Base-by-base conservation (phyloP, 768 basidiomycete genomes). In the Hericium rajendrae region DNA sequence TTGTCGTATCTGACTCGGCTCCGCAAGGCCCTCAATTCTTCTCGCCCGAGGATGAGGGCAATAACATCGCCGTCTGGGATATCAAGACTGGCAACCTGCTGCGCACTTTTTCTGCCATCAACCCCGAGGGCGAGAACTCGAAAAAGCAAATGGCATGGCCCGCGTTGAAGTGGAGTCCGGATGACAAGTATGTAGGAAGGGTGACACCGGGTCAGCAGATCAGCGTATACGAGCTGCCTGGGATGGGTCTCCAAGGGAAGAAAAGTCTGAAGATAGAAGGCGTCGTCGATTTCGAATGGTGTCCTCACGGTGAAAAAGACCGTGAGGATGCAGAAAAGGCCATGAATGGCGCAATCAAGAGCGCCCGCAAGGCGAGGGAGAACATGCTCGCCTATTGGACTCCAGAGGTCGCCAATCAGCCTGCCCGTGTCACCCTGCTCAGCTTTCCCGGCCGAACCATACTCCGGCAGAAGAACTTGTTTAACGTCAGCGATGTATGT, bases 361-460 rank as follows among this genome's bases (percentile, higher is more conserved):
- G 73, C 3, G 64, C 68, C 38, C 89, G 85, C 70, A 91, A 88
- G 69, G 70, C 71, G 16, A 78, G 82, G 66, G 94, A 97, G 73
- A 97, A 94, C 70, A 90, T 94, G 85, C 74, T 99, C 48, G 94
- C 84, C 9, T 98, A 93, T 71, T 99, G 97, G 97, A 94, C 90
- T 0, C 97, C 97, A 16, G 97, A 99, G 74, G 90, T 94, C 11
- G 80, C 77, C 49, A 98, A 98, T 72, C 93, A 97, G 71, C 97
- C 97, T 55, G 97, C 97, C 12, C 85, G 94, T 61, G 97, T 98
- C 57, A 90, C 93, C n/a, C 75, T 99, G 55, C 78, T 97, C 69
- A 81, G 79, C 64, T 89, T 98, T 73, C 97, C 97, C 1, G 84
- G 82, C 66, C 84, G 95, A 52, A 76, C 77, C 49, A 82, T 90